A percentile compares a stretch with the other conserved stretches of the same genome.
Evolutionary conservation across 2,329 filamentous ascomycete genomes (phyloP).

Genomic region (Annulohypoxylon truncatum): DNA sequence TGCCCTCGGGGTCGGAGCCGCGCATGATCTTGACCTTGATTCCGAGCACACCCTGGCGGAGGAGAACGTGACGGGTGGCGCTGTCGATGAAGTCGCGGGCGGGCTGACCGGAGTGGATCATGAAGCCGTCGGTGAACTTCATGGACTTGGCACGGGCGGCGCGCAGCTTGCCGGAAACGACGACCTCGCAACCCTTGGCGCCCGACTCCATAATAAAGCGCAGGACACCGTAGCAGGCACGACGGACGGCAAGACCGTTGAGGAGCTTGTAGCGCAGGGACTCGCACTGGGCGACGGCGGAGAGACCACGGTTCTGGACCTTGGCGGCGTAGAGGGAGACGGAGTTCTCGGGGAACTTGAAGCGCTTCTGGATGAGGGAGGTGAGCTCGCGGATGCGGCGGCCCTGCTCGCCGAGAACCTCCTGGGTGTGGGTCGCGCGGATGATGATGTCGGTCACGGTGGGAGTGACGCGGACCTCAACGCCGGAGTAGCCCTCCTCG

Average conservation of each 20-base stretch:
- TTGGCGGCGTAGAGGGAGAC: conserved; percentile 99
- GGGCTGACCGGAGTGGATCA: conserved; percentile 99
- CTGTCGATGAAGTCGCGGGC: conserved; percentile 99
- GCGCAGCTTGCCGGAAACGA: conserved; percentile 98
- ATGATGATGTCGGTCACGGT: conserved; percentile 99
- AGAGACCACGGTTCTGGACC: conserved; percentile 99
- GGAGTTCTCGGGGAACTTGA: conserved; percentile 99
- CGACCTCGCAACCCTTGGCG: conserved; percentile 99
- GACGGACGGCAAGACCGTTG: conserved; percentile 97
- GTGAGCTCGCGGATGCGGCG: conserved; percentile 99
- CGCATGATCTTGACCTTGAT: conserved; percentile 99
- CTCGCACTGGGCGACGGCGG: conserved; percentile 99
- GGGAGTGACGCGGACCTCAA: conserved; percentile 99
- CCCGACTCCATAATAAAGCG: conserved; percentile 99
- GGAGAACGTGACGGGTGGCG: conserved; percentile 98
- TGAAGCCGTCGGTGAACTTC: conserved; percentile 99
- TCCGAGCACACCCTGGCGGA: conserved; percentile 99
- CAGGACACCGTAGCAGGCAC: conserved; percentile 99
- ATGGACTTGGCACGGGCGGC: conserved; percentile 99
- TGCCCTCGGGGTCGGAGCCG: conserved; percentile 98
- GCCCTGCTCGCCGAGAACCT: conserved; percentile 99
- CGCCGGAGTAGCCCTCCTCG: conserved; percentile 99
- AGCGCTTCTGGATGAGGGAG: conserved; percentile 99
- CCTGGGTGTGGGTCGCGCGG: conserved; percentile 99
- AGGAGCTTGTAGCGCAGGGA: conserved; percentile 99